A percentile compares a stretch with the other conserved stretches of the same genome.
phyloP scores from a whole-genome alignment of 2,329 filamentous ascomycete genomes.

The Epichloe scottii region DNA sequence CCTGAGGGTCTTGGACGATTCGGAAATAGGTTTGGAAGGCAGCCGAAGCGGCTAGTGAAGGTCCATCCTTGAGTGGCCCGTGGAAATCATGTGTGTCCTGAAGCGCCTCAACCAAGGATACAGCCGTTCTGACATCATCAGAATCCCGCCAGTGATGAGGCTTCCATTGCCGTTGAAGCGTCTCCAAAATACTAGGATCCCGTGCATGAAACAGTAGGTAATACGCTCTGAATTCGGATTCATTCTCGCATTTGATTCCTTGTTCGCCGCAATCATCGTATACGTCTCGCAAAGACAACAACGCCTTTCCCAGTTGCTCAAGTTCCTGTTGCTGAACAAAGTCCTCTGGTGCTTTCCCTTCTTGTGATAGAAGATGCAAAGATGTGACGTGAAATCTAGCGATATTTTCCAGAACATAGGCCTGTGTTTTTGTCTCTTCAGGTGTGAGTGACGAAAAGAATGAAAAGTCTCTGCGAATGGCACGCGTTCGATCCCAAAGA shows the following conservation, averaged over 20 bases:
- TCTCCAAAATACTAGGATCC: slow-evolving; percentile 42
- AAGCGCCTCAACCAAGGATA: slow-evolving; percentile 46
- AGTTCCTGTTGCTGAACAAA: slow-evolving; percentile 57
- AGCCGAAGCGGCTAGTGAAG: slow-evolving; percentile 35
- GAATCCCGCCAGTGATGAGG: slow-evolving; percentile 40
- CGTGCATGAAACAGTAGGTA: slow-evolving; percentile 50
- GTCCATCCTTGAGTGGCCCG: slow-evolving; percentile 40
- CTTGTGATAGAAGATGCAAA: slow-evolving; percentile 48
- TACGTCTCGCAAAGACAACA: slow-evolving; percentile 51
- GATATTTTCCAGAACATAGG: slow-evolving; percentile 54
- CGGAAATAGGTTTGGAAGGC: slow-evolving; percentile 44
- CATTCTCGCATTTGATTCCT: slow-evolving; percentile 45
- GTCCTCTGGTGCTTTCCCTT: slow-evolving; percentile 42
- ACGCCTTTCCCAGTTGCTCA: slow-evolving; percentile 52
- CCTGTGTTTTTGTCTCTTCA: slow-evolving; percentile 43
- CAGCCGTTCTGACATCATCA: slow-evolving; percentile 47
- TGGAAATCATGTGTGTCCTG: slow-evolving; percentile 45
- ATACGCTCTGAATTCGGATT: slow-evolving; percentile 54
- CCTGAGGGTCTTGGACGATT: slow-evolving; percentile 40
- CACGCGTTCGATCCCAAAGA: slow-evolving; percentile 55
- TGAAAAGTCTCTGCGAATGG: slow-evolving; percentile 55
- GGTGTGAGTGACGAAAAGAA: slow-evolving; percentile 49
- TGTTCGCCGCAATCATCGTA: slow-evolving; percentile 54
- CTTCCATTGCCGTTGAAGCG: slow-evolving; percentile 44
- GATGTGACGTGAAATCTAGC: slow-evolving; percentile 54